Conservation (phyloP, 2,329 filamentous ascomycete species). For the Coniella lustricola region DNA sequence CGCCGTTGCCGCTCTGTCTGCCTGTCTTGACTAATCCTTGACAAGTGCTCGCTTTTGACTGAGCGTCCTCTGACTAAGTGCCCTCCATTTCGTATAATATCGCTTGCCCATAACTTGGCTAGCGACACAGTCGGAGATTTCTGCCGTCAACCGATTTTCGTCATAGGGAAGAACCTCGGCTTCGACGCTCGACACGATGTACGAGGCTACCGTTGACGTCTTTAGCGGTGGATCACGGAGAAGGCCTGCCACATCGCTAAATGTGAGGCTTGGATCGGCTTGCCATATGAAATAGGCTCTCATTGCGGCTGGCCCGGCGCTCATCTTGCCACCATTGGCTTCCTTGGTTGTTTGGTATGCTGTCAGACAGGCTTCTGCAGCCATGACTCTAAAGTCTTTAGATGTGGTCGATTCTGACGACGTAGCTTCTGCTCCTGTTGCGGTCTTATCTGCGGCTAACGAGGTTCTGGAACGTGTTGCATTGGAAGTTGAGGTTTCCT, state of each 20-base stretch:
- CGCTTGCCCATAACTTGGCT: conserved; percentile 15
- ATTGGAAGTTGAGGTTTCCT: background rate
- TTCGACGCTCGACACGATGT: conserved; percentile 51
- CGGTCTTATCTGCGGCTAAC: background rate
- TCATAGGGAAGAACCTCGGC: conserved; percentile 45
- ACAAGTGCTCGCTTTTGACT: background rate
- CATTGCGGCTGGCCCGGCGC: conserved; percentile 30
- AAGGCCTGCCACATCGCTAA: conserved; percentile 44
- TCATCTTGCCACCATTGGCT: conserved; percentile 19
- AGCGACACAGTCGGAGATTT: conserved; percentile 35
- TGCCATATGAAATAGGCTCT: conserved; percentile 62
- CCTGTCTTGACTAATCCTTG: too few relatives aligned
- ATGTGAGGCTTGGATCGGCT: conserved; percentile 38
- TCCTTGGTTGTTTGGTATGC: conserved; percentile 30
- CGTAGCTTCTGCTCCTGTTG: background rate
- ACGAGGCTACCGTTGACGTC: conserved; percentile 46
- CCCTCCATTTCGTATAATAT: conserved; percentile 25
- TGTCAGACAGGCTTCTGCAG: conserved; percentile 33
- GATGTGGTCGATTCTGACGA: conserved; percentile 4
- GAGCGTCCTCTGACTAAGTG: conserved; percentile 18
- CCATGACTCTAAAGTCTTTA: conserved; percentile 34
- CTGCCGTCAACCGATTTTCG: conserved; percentile 34
- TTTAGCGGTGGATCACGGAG: conserved; percentile 56
- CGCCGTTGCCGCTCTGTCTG: too few relatives aligned
- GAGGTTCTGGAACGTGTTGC: too few relatives aligned